These are phyloP conservation scores for Chytridiales sp. DNA, from an alignment of 371 early-diverging fungal species.

Conservation along the genomic window DNA sequence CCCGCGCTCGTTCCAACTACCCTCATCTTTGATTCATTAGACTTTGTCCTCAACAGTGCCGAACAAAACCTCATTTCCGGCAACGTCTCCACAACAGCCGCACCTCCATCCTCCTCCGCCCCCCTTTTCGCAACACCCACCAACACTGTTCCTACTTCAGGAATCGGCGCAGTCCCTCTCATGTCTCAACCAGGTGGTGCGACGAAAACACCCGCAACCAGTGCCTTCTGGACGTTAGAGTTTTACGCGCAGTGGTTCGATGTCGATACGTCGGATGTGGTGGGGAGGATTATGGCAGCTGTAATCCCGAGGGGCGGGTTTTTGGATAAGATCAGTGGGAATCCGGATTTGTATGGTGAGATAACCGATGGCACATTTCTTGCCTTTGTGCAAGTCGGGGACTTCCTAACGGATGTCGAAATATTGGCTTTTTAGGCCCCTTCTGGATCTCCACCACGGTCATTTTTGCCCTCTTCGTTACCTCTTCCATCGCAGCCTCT, in stretches of 20 bases:
- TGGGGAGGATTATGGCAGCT: slow-evolving; percentile 51
- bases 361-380: background rate
- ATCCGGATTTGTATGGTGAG: slow-evolving; percentile 79
- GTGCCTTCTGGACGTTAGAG: slow-evolving; percentile 73
- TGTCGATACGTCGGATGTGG: slow-evolving; percentile 80
- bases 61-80: slow-evolving; percentile 32
- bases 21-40: slow-evolving; percentile 13
- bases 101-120: background rate
- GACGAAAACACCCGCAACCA: slow-evolving; percentile 12
- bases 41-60: slow-evolving; percentile 44
- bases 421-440: slow-evolving; percentile 58
- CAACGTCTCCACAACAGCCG: slow-evolving; percentile 9
- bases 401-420: background rate
- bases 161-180: background rate
- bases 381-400: background rate
- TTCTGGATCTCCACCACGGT: slow-evolving; percentile 96
- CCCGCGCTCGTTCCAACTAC: background rate
- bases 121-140: background rate
- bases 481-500: slow-evolving; percentile 81
- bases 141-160: background rate
- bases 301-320: slow-evolving; percentile 53
- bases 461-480: slow-evolving; percentile 86
- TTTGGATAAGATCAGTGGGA: slow-evolving; percentile 50
- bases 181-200: background rate
- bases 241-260: slow-evolving; percentile 89